phyloP scores from a whole-genome alignment of 1,284 basidiomycete genomes.

The Ceratobasidium papillatum region DNA sequence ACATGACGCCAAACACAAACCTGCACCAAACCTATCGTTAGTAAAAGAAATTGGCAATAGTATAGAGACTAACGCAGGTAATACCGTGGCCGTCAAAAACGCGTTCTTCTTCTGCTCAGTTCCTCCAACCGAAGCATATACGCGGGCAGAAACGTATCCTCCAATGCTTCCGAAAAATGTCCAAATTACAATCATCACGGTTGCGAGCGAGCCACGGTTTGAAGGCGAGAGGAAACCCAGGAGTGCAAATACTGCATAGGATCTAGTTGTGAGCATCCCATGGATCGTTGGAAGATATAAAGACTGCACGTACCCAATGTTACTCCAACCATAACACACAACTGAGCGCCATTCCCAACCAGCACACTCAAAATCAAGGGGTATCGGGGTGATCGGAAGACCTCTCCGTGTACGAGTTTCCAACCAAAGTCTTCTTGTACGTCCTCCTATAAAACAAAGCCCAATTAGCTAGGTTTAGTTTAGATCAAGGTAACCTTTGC shows the following conservation, averaged over 20 bases:
- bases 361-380: slow-evolving; percentile 85
- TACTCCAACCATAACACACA: slow-evolving; percentile 87
- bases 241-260: slow-evolving; percentile 82
- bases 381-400: slow-evolving; percentile 86
- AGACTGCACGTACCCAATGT: slow-evolving; percentile 70
- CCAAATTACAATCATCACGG: slow-evolving; percentile 97
- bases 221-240: slow-evolving; percentile 97
- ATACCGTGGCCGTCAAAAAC: slow-evolving; percentile 85
- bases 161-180: slow-evolving; percentile 92
- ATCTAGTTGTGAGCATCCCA: neutral
- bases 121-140: slow-evolving; percentile 87
- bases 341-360: slow-evolving; percentile 90
- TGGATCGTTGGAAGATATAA: neutral
- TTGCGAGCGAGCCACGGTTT: slow-evolving; percentile 93
- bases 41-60: slow-evolving; percentile 31
- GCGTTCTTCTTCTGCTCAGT: slow-evolving; percentile 82
- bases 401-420: slow-evolving; percentile 96
- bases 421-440: slow-evolving; percentile 99
- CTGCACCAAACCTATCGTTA: slow-evolving; percentile 53
- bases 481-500: slow-evolving; percentile 46
- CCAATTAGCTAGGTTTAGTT: slow-evolving; percentile 39
- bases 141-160: slow-evolving; percentile 87
- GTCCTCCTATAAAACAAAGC: slow-evolving; percentile 72
- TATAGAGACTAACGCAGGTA: slow-evolving; percentile 76
- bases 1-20: slow-evolving; percentile 81